These are phyloP conservation scores for Xylaria sp. DNA, from an alignment of 2,329 filamentous ascomycete genomes.

Conservation along the genomic window DNA sequence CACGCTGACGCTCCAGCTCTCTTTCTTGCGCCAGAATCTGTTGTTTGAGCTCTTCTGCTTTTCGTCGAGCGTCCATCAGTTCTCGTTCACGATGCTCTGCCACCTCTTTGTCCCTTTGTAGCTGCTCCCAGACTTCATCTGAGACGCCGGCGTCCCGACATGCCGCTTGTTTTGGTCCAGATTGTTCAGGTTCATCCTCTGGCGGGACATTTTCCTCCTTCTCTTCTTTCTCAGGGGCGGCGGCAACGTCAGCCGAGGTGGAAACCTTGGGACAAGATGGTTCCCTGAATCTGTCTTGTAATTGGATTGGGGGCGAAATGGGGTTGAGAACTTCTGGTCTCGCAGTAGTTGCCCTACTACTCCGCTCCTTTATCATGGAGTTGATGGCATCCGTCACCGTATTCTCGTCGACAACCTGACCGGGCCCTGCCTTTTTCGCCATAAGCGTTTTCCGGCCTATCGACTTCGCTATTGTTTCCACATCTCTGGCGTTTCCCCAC, in stretches of 20 bases:
- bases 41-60: conserved; percentile 18
- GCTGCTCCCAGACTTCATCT: conserved; percentile 56
- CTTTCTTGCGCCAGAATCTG: conserved; percentile 24
- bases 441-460: conserved; percentile 39
- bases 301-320: neutral
- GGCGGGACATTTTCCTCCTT: neutral
- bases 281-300: conserved; percentile 39
- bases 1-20: conserved; percentile 35
- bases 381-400: conserved; percentile 5
- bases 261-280: neutral
- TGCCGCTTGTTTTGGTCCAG: conserved; percentile 25
- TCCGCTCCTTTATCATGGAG: conserved; percentile 13
- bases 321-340: neutral
- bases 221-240: neutral
- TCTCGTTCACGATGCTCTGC: conserved; percentile 35
- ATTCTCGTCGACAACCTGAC: conserved; percentile 2
- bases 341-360: neutral
- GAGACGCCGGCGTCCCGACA: conserved; percentile 51
- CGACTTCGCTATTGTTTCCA: conserved; percentile 47
- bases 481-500: conserved; percentile 62
- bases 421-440: conserved; percentile 26
- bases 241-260: neutral
- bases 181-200: too few species aligned
- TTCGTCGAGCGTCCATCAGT: conserved; percentile 28
- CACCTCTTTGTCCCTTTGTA: conserved; percentile 45